Percentiles rank a stretch among this genome's conserved stretches.
Conservation (phyloP, 139 green algal genomes). For the Zygnema cylindricum region DNA sequence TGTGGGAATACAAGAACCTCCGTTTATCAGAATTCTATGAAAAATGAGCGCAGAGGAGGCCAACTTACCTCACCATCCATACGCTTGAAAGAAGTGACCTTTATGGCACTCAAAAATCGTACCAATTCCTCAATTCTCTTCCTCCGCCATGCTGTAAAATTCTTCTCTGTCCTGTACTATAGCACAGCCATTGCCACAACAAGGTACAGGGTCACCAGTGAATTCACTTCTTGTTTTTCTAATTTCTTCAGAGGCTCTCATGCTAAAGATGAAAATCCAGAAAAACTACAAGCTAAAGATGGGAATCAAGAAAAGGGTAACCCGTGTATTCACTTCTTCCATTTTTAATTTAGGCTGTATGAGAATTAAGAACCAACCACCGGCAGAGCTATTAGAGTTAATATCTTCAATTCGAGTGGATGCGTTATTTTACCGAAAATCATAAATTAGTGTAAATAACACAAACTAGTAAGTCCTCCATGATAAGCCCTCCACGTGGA, state of each 20-base stretch:
- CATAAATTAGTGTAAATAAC: neutral
- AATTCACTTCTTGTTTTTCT: neutral
- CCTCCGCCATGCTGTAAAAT: slow-evolving; percentile 20
- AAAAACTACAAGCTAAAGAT: neutral
- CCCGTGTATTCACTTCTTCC: neutral
- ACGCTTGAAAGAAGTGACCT: slow-evolving; percentile 66
- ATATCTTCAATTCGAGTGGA: neutral
- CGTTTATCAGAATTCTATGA: too few relatives aligned
- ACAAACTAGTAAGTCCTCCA: neutral
- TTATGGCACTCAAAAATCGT: slow-evolving; percentile 34
- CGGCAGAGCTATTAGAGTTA: neutral
- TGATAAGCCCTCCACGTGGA: neutral
- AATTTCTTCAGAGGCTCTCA: slow-evolving; percentile 1
- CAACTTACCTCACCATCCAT: slow-evolving; percentile 72
- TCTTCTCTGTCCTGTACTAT: slow-evolving; percentile 44
- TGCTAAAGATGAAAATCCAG: neutral
- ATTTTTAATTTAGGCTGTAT: neutral
- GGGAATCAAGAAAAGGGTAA: neutral
- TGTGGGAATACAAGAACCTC: too few relatives aligned
- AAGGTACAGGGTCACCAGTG: slow-evolving; percentile 3
- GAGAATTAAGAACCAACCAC: too few relatives aligned
- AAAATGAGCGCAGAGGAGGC: neutral
- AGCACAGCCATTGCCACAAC: neutral
- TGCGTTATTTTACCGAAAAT: too few relatives aligned
- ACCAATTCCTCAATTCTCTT: slow-evolving; percentile 72